These are phyloP conservation scores for Phytophthora nicotianae DNA, from an alignment of 352 stramenopile species.

Conservation along the genomic window DNA sequence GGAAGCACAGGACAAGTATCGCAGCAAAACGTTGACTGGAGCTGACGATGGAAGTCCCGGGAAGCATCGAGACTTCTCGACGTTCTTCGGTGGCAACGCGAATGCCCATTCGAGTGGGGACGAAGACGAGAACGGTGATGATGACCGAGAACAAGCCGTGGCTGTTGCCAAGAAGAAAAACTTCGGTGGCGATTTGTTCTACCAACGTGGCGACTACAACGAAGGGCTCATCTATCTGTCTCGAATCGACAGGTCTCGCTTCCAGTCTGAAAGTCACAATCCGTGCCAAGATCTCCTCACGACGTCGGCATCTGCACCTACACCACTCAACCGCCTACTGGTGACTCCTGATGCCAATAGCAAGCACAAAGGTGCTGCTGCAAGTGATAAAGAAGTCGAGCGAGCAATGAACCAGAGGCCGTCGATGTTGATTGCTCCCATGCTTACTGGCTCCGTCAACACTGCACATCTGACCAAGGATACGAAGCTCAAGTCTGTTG, in stretches of 20 bases:
- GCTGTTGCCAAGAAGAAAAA: conserved; percentile 44
- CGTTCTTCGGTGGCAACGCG: conserved; percentile 46
- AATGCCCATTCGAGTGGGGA: conserved; percentile 8
- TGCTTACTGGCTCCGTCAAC: conserved; percentile 19
- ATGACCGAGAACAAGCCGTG: conserved; percentile 32
- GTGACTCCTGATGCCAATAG: conserved; percentile 15
- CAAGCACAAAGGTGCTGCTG: conserved; percentile 25
- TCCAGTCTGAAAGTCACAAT: conserved; percentile 60
- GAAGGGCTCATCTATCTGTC: conserved; percentile 89
- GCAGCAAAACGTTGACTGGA: conserved; percentile 37
- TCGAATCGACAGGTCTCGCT: conserved; percentile 75
- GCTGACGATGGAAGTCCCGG: conserved; percentile 27
- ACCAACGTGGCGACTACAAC: conserved; percentile 84
- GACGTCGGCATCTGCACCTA: conserved; percentile 44
- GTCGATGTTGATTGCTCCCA: conserved; percentile 14
- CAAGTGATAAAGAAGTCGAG: conserved; percentile 25
- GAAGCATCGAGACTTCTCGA: conserved; percentile 67
- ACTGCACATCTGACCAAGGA: conserved; percentile 53
- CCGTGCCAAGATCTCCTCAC: conserved; percentile 60
- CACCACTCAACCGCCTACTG: conserved; percentile 53
- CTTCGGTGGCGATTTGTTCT: conserved; percentile 82
- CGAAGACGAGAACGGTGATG: conserved; percentile 17
- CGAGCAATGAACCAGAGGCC: conserved; percentile 36
- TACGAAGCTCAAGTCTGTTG: conserved; percentile 77
- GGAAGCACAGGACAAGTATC: conserved; percentile 84